These are phyloP conservation scores for Tolypocladium inflatum DNA, from an alignment of 2,329 filamentous ascomycete species.

Conservation along the genomic window DNA sequence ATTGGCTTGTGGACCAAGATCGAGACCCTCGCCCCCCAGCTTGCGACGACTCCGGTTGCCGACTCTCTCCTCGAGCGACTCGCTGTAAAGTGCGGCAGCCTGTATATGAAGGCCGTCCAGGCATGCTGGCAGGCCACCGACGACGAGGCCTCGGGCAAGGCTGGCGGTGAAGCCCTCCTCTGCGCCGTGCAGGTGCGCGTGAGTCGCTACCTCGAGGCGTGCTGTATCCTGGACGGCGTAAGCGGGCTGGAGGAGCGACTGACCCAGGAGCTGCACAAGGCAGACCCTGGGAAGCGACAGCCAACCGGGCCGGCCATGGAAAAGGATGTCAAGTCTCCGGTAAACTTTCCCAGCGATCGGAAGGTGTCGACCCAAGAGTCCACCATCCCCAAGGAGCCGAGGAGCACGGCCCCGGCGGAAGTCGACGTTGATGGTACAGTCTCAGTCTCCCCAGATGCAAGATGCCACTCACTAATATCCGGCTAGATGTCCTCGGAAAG, in stretches of 20 bases:
- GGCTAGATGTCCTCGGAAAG: slow-evolving; percentile 10
- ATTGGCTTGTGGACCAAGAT: slow-evolving; percentile 68
- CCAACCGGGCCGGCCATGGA: not conserved
- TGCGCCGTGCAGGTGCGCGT: slow-evolving; percentile 44
- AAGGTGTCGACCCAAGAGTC: slow-evolving; percentile 1
- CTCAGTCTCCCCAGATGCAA: too few species aligned
- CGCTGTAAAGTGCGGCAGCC: slow-evolving; percentile 58
- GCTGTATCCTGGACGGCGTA: slow-evolving; percentile 49
- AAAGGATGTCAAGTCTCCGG: not conserved
- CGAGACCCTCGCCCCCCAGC: slow-evolving; percentile 37
- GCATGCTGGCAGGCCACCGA: slow-evolving; percentile 65
- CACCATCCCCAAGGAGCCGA: not conserved
- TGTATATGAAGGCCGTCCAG: slow-evolving; percentile 68
- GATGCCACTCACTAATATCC: slow-evolving; percentile 3
- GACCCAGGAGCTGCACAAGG: slow-evolving; percentile 33
- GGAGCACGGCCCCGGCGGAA: not conserved
- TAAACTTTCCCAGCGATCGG: not conserved
- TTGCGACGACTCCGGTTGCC: slow-evolving; percentile 40
- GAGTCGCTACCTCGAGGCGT: slow-evolving; percentile 51
- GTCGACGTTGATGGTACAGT: slow-evolving; percentile 10
- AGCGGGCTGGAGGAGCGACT: slow-evolving; percentile 46
- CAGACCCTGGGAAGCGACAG: slow-evolving; percentile 2
- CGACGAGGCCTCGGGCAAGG: slow-evolving; percentile 39
- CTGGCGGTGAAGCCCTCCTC: slow-evolving; percentile 39
- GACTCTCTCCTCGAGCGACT: slow-evolving; percentile 54